Conservation (phyloP, 176 grass and related monocot genomes). For the Neostapfia colusana region DNA sequence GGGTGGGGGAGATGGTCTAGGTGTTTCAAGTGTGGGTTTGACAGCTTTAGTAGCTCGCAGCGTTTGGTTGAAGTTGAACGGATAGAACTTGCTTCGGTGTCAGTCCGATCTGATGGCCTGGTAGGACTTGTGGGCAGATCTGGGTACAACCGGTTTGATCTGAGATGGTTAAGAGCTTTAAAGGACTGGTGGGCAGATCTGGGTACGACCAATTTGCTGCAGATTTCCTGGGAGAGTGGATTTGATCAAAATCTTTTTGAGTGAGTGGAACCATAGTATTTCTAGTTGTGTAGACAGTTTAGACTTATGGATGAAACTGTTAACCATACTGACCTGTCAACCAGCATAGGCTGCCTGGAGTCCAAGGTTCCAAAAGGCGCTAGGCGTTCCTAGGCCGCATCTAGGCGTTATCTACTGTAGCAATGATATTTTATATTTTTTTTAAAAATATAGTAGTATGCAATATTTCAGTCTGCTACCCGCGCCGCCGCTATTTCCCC, state of each 20-base stretch:
- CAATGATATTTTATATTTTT: no score
- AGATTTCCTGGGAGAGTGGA: neutral
- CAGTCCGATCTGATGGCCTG: neutral
- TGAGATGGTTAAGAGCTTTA: neutral
- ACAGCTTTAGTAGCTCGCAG: neutral
- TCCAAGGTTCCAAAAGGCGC: no score
- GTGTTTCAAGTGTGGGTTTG: neutral
- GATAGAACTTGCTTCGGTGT: neutral
- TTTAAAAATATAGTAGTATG: no score
- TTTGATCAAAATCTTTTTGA: no score
- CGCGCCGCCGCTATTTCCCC: no score
- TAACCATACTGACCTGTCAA: neutral
- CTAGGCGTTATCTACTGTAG: no score
- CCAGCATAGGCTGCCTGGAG: neutral
- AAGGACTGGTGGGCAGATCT: no score
- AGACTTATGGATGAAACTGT: neutral
- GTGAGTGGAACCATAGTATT: neutral
- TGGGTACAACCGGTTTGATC: neutral
- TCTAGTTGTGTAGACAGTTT: neutral
- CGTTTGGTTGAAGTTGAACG: neutral
- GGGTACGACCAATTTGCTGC: neutral
- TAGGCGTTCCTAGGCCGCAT: no score
- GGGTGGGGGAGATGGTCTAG: neutral
- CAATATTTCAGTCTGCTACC: no score
- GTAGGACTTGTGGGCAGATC: slow-evolving; percentile 28